Conservation (phyloP, 2,329 filamentous ascomycete species). For the Aspergillus ruber region DNA sequence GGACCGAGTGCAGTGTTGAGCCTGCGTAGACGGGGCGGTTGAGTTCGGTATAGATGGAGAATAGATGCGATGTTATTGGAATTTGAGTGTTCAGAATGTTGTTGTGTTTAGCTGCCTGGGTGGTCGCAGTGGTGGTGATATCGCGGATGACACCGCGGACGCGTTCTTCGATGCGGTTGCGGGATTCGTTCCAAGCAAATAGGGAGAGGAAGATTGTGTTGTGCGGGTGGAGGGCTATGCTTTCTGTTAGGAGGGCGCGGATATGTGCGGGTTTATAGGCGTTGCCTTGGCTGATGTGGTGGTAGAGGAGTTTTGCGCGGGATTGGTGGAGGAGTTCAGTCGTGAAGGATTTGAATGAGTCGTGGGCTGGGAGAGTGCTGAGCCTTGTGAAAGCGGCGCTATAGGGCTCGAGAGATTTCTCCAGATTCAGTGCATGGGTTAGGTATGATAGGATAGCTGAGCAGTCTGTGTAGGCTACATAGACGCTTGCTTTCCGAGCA, state of each 20-base stretch:
- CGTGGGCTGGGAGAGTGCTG: constrained; percentile 37
- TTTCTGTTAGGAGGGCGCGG: constrained; percentile 54
- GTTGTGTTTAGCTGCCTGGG: constrained; percentile 6
- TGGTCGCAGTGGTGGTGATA: constrained; percentile 17
- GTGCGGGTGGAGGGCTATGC: constrained; percentile 59
- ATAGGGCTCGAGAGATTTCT: constrained; percentile 34
- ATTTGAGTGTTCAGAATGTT: constrained; percentile 8
- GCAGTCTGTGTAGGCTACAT: constrained; percentile 54
- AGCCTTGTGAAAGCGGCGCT: constrained; percentile 39
- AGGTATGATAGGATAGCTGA: constrained; percentile 64
- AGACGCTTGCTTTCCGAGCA: constrained; percentile 41
- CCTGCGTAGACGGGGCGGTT: constrained; percentile 37
- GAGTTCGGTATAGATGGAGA: constrained; percentile 52
- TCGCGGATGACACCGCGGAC: constrained; percentile 59
- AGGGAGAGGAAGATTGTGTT: constrained; percentile 72
- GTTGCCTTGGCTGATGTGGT: constrained; percentile 56
- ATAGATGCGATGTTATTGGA: constrained; percentile 46
- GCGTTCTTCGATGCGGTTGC: constrained; percentile 68
- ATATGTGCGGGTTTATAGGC: constrained; percentile 64
- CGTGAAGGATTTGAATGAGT: constrained; percentile 23
- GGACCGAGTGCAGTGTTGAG: constrained; percentile 47
- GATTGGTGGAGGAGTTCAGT: constrained; percentile 63
- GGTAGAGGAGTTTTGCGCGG: constrained; percentile 58
- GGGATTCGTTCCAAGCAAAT: constrained; percentile 66
- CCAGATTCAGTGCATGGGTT: constrained; percentile 31